Evolutionary conservation across 768 basidiomycete genomes (phyloP).

Genomic region (Boletus eberwhitei): DNA sequence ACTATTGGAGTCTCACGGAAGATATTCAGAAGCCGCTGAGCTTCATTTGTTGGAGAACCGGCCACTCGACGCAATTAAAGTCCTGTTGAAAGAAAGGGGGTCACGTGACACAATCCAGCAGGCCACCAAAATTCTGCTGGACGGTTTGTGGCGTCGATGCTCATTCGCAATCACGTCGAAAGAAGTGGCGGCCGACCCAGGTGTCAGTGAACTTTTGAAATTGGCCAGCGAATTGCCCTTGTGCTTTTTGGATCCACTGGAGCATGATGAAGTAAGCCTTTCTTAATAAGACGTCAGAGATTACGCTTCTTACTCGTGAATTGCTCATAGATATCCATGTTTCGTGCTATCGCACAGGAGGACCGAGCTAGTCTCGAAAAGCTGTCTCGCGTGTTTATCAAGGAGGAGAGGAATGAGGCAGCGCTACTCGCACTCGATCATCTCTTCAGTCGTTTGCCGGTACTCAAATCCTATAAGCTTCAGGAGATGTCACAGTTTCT

Average conservation of each 20-base stretch:
- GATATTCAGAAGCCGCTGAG: slow-evolving; percentile 49
- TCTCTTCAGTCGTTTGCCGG: slow-evolving; percentile 1
- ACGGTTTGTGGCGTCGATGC: slow-evolving; percentile 43
- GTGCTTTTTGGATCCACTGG: slow-evolving; percentile 3
- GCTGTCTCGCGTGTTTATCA: slow-evolving; percentile 33
- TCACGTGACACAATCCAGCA: slow-evolving; percentile 27
- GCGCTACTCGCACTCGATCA: slow-evolving; percentile 10
- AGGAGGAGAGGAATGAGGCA: not conserved
- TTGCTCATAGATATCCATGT: slow-evolving; percentile 26
- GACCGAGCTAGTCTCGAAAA: slow-evolving; percentile 27
- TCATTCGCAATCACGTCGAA: slow-evolving; percentile 37
- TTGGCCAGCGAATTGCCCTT: slow-evolving; percentile 14
- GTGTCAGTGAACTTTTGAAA: slow-evolving; percentile 20
- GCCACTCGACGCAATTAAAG: slow-evolving; percentile 42
- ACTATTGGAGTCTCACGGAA: slow-evolving; percentile 41
- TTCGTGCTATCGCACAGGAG: slow-evolving; percentile 28
- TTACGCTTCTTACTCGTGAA: not conserved
- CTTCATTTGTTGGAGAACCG: slow-evolving; percentile 49
- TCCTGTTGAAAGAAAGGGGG: slow-evolving; percentile 37
- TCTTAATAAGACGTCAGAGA: not conserved
- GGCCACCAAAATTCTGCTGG: slow-evolving; percentile 40
- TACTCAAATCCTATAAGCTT: slow-evolving; percentile 23
- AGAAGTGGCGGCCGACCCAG: not conserved
- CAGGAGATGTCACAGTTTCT: slow-evolving; percentile 6
- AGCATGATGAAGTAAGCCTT: slow-evolving; percentile 7